Conservation (phyloP, 2,329 filamentous ascomycete genomes). For the Ophiosphaerella herpotricha region DNA sequence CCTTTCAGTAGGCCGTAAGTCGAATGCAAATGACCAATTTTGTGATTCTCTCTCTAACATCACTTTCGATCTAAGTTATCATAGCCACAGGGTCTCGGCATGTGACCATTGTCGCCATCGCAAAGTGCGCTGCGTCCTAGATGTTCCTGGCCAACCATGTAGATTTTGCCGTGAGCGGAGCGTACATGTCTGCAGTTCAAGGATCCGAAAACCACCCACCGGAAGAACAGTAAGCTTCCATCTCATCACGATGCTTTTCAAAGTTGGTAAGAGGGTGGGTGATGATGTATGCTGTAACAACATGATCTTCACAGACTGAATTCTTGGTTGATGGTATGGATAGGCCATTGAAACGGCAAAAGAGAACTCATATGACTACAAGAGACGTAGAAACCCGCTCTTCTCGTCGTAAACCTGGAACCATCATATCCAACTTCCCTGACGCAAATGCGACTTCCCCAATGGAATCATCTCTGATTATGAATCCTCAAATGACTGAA, state of each 20-base stretch:
- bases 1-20: conserved; percentile 12
- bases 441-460: conserved; percentile 12
- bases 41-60: background rate
- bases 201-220: background rate
- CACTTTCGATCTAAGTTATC: background rate
- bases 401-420: background rate
- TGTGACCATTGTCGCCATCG: conserved; percentile 18
- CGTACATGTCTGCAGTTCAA: background rate
- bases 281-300: background rate
- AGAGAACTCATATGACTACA: background rate
- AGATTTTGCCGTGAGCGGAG: conserved; percentile 19
- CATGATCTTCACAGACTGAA: background rate
- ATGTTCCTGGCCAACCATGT: conserved; percentile 16
- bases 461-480: conserved; percentile 23
- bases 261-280: background rate
- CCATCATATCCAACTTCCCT: conserved; percentile 3
- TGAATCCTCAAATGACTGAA: conserved; percentile 27
- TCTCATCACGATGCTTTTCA: background rate
- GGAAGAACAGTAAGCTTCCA: background rate
- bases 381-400: background rate
- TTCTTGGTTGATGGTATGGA: no score
- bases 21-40: background rate
- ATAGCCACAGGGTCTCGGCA: conserved; percentile 15
- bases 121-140: conserved; percentile 21
- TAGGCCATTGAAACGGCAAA: conserved; percentile 2